phyloP scores from a whole-genome alignment of 306 rosid genomes.

The Urtica urens region DNA sequence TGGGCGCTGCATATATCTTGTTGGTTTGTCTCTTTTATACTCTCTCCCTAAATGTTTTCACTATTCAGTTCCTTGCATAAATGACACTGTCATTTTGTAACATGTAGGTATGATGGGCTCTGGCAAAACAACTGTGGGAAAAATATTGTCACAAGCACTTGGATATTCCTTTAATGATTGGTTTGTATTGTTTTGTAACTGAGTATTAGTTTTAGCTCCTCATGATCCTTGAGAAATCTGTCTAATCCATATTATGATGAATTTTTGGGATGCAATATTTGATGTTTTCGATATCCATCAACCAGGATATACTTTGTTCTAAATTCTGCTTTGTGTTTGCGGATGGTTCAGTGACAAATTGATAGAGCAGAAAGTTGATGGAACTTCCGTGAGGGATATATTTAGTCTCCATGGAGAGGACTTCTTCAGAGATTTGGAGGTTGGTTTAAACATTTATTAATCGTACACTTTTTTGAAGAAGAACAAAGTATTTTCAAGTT shows the following conservation, averaged over 20 bases:
- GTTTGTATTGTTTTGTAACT: no score
- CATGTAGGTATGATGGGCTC: slow-evolving; percentile 99
- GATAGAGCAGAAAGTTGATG: slow-evolving; percentile 64
- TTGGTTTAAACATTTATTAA: slow-evolving; percentile 26
- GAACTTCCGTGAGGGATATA: slow-evolving; percentile 70
- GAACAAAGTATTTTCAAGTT: no score
- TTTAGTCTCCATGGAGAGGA: slow-evolving; percentile 72
- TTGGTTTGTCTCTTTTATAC: slow-evolving; percentile 59
- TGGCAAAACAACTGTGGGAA: slow-evolving; percentile 96
- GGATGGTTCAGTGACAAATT: slow-evolving; percentile 55
- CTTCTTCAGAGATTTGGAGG: slow-evolving; percentile 86
- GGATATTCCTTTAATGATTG: slow-evolving; percentile 71
- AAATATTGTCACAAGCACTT: slow-evolving; percentile 66
- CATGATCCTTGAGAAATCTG: no score
- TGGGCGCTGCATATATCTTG: slow-evolving; percentile 92
- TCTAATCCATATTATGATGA: no score
- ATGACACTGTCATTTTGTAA: slow-evolving; percentile 11
- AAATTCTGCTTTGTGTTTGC: slow-evolving; percentile 17
- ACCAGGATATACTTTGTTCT: slow-evolving; percentile 15
- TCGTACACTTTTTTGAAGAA: slow-evolving; percentile 2
- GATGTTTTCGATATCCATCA: no score
- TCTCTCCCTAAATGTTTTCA: slow-evolving; percentile 14
- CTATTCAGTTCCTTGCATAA: slow-evolving; percentile 14
- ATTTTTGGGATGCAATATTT: no score
- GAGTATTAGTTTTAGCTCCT: no score